A percentile compares a stretch with the other conserved stretches of the same genome.
phyloP scores from a whole-genome alignment of 2,329 filamentous ascomycete species.

The Parasarocladium wereldwijsianum region DNA sequence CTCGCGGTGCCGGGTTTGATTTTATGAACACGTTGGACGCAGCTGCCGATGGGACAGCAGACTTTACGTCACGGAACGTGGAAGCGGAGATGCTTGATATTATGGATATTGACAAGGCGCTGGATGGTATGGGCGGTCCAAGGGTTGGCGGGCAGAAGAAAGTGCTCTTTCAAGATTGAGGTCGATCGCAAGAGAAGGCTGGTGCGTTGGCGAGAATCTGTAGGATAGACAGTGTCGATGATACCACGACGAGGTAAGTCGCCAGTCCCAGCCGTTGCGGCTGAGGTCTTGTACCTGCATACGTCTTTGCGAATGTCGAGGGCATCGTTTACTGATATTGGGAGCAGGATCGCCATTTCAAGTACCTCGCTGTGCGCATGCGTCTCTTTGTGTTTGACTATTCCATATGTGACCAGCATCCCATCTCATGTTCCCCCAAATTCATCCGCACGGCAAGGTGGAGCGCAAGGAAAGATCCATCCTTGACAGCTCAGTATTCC shows the following conservation, averaged over 20 bases:
- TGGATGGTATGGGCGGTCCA: constrained; percentile 38
- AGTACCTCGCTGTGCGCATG: too few species aligned
- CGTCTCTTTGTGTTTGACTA: too few species aligned
- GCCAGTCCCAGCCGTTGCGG: too few species aligned
- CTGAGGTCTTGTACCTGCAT: too few species aligned
- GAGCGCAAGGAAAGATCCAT: constrained; percentile 62
- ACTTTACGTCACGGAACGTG: constrained; percentile 35
- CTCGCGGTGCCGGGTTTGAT: constrained; percentile 28
- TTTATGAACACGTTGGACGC: constrained; percentile 36
- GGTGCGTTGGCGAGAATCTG: too few species aligned
- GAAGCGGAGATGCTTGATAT: constrained; percentile 50
- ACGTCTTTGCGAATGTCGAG: constrained; percentile 1
- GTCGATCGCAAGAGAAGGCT: constrained; percentile 7
- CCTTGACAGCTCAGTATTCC: constrained; percentile 65
- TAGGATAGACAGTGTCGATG: too few species aligned
- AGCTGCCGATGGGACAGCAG: constrained; percentile 36
- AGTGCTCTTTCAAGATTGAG: constrained; percentile 32
- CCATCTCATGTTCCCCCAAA: too few species aligned
- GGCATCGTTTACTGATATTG: background rate
- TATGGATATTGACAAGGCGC: constrained; percentile 47
- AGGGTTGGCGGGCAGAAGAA: constrained; percentile 32
- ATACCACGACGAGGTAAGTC: too few species aligned
- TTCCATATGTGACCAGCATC: too few species aligned
- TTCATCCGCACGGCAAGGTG: constrained; percentile 54
- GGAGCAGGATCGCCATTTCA: too few species aligned